Percentiles rank a stretch among this genome's conserved stretches.
Conservation (phyloP, 2,329 filamentous ascomycete genomes). For the Trichoderma sp. region DNA sequence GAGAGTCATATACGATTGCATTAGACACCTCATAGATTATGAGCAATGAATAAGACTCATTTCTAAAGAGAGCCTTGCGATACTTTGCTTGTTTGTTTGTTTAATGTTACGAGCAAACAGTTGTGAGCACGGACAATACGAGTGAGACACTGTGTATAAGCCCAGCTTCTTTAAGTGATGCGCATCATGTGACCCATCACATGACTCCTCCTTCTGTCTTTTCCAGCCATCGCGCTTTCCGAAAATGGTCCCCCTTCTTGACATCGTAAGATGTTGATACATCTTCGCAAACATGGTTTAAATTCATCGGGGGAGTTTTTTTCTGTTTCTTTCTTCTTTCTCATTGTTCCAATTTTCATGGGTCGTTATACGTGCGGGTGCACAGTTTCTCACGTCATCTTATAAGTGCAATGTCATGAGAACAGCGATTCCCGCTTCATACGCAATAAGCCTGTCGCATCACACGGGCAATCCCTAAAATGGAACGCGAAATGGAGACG, state of each 20-base stretch:
- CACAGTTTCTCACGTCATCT: not conserved
- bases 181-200: conserved; percentile 16
- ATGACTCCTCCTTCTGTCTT: not conserved
- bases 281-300: not conserved
- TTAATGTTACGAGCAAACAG: not conserved
- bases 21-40: not conserved
- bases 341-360: not conserved
- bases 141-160: not conserved
- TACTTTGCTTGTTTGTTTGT: not conserved
- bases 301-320: not conserved
- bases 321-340: not conserved
- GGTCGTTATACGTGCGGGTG: not conserved
- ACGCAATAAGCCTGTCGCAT: conserved; percentile 1
- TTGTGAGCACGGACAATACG: not conserved
- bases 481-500: conserved; percentile 1
- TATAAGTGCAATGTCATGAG: conserved; percentile 3
- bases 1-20: not conserved
- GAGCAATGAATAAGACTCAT: not conserved
- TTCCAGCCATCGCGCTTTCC: conserved; percentile 8
- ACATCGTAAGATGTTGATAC: not conserved
- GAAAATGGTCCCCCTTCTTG: conserved; percentile 3
- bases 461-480: not conserved
- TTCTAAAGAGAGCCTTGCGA: not conserved
- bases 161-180: not conserved
- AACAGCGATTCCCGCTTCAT: not conserved